Evolutionary conservation across 2,329 filamentous ascomycete genomes (phyloP).

Genomic region (Phaeophleospora eucalypticola): DNA sequence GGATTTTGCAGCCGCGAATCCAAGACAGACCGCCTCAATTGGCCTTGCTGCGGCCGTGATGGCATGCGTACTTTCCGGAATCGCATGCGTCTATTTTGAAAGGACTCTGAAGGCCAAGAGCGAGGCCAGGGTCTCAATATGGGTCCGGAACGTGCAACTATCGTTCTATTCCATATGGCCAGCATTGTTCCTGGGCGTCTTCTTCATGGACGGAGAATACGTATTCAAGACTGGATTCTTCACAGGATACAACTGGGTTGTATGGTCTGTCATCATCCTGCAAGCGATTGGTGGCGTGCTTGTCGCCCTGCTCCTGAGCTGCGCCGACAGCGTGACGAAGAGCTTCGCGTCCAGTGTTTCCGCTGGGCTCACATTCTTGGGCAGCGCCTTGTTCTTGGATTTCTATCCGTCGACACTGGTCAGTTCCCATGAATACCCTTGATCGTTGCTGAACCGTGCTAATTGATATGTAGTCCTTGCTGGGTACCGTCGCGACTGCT

Average conservation of each 20-base stretch:
- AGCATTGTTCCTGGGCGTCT: conserved; percentile 77
- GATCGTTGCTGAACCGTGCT: conserved; percentile 12
- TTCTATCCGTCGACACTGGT: conserved; percentile 70
- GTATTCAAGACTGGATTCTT: conserved; percentile 88
- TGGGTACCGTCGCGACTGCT: conserved; percentile 75
- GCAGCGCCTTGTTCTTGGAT: conserved; percentile 81
- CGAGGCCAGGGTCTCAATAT: conserved; percentile 68
- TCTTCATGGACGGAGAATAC: conserved; percentile 80
- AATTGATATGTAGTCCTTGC: conserved; percentile 63
- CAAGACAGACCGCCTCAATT: conserved; percentile 70
- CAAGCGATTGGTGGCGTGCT: conserved; percentile 82
- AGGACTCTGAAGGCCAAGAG: conserved; percentile 76
- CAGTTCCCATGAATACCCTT: conserved; percentile 38
- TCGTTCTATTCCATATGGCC: conserved; percentile 93
- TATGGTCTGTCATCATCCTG: conserved; percentile 78
- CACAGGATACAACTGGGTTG: conserved; percentile 85
- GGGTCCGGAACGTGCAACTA: conserved; percentile 92
- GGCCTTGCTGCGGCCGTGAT: conserved; percentile 74
- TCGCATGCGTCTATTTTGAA: conserved; percentile 84
- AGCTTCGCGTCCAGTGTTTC: conserved; percentile 92
- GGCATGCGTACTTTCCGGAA: conserved; percentile 73
- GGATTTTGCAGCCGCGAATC: conserved; percentile 50
- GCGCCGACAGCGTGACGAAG: conserved; percentile 85
- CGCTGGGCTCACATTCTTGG: conserved; percentile 80
- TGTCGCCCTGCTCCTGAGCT: conserved; percentile 76